Evolutionary conservation across 2,329 filamentous ascomycete species (phyloP), one percentile per base, ranked within the genome.

Genomic region (Phaeosphaeria sp.): DNA sequence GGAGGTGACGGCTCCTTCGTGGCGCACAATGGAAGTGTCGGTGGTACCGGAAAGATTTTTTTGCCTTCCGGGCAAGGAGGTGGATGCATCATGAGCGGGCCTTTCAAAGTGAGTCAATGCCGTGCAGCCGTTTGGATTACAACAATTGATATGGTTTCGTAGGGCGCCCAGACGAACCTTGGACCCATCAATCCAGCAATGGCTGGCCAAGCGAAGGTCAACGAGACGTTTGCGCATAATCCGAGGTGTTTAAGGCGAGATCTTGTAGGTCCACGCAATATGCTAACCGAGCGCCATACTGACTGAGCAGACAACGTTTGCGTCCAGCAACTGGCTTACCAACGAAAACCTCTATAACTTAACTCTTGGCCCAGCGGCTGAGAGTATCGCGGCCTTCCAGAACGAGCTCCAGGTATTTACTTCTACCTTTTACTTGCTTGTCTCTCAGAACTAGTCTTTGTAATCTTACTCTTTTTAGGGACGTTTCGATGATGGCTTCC

Each of bases 281-380:
- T n/a, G n/a, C n/a, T n/a, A n/a, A n/a, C n/a, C n/a, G n/a, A n/a
- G 30, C 17, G 36, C 36, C 36, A 39, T 39, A n/a, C 36, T 39
- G 36, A 39, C 6, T 1, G 15, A 6, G n/a, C 36, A 39, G 36
- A 72, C 75, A 46, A 70, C 71, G 0, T 71, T 62, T 11, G 52
- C 60, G 1, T 58, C 59, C 1, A 42, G 46, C 5, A 61, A 49
- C 4, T 65, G 63, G 63, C 49, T 63, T 9, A 67, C 63, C 3
- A 22, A 41, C 1, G 57, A 72, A 2, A 80, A 85, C 42, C 47
- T 70, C 11, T 51, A 59, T 64, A 77, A 80, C 57, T 81, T 83
- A 2, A 81, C 83, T 11, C 66, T 86, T 30, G 86, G 87, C 56
- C 80, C 83, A 60, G 84, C 84, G 41, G 59, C 60, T 2, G 52